Evolutionary conservation across 169 alveolate genomes (phyloP), one percentile per base, ranked within the genome.

Genomic region (Fabrea salina): DNA sequence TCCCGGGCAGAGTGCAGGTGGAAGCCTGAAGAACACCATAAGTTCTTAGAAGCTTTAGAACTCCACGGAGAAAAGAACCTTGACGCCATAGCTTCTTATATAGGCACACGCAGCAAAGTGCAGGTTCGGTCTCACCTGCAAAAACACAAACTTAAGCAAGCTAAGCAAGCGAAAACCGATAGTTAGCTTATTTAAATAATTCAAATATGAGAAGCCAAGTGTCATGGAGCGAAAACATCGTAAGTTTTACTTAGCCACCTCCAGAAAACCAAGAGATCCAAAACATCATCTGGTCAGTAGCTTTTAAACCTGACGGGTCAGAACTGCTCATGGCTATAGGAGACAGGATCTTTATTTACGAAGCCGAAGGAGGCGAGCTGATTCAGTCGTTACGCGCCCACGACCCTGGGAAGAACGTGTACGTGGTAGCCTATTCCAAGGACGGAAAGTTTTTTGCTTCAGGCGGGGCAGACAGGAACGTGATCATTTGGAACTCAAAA

Each of bases 371-470:
- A 16, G 92, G 90, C 43, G 84, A 80, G 19, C 47, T 82, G 8
- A 49, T 87, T 13, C 89, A 80, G 51, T 33, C 71, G 44, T 41
- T 71, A 30, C 11, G 75, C 1, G 78, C 72, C 3, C 82, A 76
- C 40, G 86, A 84, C 30, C 94, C 91, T 67, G 88, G 85, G 75
- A 95, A 92, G 22, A 44, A 86, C 11, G 96, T 93, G 13, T 90
- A 88, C 75, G 92, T 95, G 50, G 89, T 93, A 5, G 92, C 95
- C 8, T 95, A 89, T 82, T 86, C 95, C 43, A 92, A 91, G 44
- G 95, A 91, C 81, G 96, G 97, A 11, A 83, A 91, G 67, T 83
- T 81, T 43, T 95, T 95, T 77, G 98, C 97, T 33, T 87, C 96
- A 39, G 97, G 96, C 33, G 92, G 90, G 81, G 94, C 94, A 61